Base-by-base conservation (phyloP, 805 yeast species). In the Lachancea waltii region DNA sequence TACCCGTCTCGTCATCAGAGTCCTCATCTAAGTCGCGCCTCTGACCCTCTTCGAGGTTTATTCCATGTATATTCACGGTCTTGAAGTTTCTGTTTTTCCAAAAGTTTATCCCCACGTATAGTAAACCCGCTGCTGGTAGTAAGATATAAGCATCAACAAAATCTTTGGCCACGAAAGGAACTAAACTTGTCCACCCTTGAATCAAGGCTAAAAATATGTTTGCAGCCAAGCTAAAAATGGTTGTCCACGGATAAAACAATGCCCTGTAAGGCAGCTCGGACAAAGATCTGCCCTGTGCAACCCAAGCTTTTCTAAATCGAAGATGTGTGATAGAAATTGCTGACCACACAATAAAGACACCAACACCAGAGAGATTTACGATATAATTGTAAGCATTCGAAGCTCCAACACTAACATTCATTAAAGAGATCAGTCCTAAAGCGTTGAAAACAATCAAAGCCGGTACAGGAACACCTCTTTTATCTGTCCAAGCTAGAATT, bases 261-360 rank as follows among this genome's bases (percentile, higher is more conserved):
- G 81, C 64, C 35, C 56, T 57, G 56, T 69, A 79, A 1, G 81
- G 82, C 35, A 79, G 62, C 29, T 76, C 80, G 4, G 56, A 61
- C 16, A 65, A 43, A 6, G 64, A 43, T 39, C 70, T 60, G 18
- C 73, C 73, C 38, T 68, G 70, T 7, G 38, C 44, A 2, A 50
- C 38, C 72, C 73, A 68, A 2, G 72, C 75, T 9, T 46, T 46
- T 46, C 85, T 68, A 53, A 79, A 77, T 30, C 83, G 60, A 13
- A 78, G 41, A 45, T 80, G 84, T 25, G 72, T 68, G 35, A 69
- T 63, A 15, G 77, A 69, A 18, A 79, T 73, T 9, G 69, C 61
- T 6, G 78, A 80, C 86, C 85, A 79, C 3, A 78, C 84, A 34
- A 79, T 66, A 41, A 79, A 80, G 3, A 78, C 76, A 2, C 81